phyloP scores from a whole-genome alignment of 371 early-diverging fungal species.

The Mortierella sp. region DNA sequence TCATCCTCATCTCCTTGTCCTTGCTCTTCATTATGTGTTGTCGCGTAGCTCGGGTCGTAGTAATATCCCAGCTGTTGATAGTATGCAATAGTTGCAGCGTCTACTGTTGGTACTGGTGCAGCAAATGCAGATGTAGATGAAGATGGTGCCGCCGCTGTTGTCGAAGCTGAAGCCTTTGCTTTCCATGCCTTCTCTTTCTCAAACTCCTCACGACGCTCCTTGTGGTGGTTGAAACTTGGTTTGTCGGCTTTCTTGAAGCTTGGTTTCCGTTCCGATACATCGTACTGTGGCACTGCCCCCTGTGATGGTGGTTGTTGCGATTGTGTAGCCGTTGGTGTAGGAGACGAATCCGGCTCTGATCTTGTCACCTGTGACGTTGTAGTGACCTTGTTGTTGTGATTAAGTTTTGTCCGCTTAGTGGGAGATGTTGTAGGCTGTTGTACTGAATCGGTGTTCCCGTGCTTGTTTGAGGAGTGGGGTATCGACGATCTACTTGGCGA shows the following conservation, averaged over 20 bases:
- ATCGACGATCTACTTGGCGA: background rate
- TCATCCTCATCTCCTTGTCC: conserved; percentile 9
- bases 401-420: conserved; percentile 26
- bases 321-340: background rate
- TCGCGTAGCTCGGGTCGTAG: conserved; percentile 40
- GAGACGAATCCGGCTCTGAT: conserved; percentile 2
- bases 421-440: background rate
- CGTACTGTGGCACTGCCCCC: conserved; percentile 2
- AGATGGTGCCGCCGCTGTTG: background rate
- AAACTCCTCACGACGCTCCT: conserved; percentile 5
- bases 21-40: conserved; percentile 11
- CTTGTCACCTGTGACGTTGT: background rate
- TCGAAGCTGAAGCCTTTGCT: conserved; percentile 6
- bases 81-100: conserved; percentile 48
- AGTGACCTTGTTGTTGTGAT: background rate
- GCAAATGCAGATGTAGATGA: background rate
- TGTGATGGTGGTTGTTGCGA: background rate
- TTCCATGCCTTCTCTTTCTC: conserved; percentile 13
- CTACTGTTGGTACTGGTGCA: conserved; percentile 10
- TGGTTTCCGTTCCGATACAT: conserved; percentile 49
- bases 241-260: conserved; percentile 58
- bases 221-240: conserved; percentile 33
- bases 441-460: background rate
- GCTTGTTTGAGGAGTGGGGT: background rate
- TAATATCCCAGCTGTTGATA: conserved; percentile 46